Evolutionary conservation across 306 rosid genomes (phyloP), one percentile per base, ranked within the genome.

Genomic region (Ormosia emarginata): DNA sequence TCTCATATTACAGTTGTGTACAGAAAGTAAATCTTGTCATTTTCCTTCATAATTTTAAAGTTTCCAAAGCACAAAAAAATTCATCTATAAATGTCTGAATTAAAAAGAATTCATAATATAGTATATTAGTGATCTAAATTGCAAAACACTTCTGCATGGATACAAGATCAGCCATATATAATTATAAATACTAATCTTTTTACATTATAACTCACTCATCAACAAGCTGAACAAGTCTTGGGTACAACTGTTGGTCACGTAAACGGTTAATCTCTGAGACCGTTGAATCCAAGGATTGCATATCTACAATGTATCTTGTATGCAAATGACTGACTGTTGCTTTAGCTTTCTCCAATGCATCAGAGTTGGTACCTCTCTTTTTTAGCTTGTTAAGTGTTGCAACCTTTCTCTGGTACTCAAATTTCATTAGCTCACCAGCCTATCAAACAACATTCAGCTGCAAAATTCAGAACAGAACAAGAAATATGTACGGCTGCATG

Each of bases 261-360:
- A 95, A 85, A 1, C 94, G 92, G 81, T 86, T 92, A 81, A 95
- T 95, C 93, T 95, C 98, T 2, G 91, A 86, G 64, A 95, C 97
- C 10, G 99, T 95, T 34, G 99, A 95, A 83, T 95, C 99, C 99
- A 95, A 77, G 86, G 99, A 90, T 81, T 95, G 99, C 97, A 95
- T 93, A 83, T 95, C 99, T 49, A 95, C 99, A 78, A 93, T 95
- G 86, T 95, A 95, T 88, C 98, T 88, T 12, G 99, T 95, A 78
- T 93, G 99, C 87, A 95, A 90, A 85, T 88, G 98, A 84, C 97
- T 95, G 63, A 95, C 97, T 7, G 89, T 89, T 58, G 97, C 98
- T 85, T 95, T 93, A 40, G 97, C 88, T 82, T 95, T 95, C 91
- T 95, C 97, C 81, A 91, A 36, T 84, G 97, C 90, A 41, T 92